Percentiles rank a stretch among this genome's conserved stretches.
These are phyloP conservation scores for Fraxinus anomala DNA, from an alignment of 257 asterid species.

Conservation along the genomic window DNA sequence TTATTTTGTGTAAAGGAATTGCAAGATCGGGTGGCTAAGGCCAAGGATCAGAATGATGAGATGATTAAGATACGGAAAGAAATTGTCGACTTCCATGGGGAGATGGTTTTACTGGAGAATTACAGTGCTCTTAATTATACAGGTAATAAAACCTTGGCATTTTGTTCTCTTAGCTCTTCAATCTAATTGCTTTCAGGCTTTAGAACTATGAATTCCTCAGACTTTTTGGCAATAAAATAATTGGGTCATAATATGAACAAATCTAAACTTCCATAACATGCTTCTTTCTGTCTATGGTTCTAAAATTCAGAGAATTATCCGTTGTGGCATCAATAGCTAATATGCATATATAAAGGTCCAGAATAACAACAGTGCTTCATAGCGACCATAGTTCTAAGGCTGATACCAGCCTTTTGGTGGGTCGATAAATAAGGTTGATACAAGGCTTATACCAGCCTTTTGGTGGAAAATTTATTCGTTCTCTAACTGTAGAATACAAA, in stretches of 20 bases:
- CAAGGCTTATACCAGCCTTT: too few species aligned
- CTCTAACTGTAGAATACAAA: too few species aligned
- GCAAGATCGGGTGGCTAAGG: constrained; percentile 72
- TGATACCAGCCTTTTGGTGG: too few species aligned
- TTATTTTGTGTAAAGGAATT: constrained; percentile 55
- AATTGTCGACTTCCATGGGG: constrained; percentile 91
- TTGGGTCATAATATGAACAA: background rate
- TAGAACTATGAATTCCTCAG: background rate
- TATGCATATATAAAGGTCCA: background rate
- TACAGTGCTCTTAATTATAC: constrained; percentile 93
- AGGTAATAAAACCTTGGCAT: constrained; percentile 39
- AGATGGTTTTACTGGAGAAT: constrained; percentile 93
- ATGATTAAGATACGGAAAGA: constrained; percentile 70
- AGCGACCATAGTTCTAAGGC: background rate
- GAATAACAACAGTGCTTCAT: background rate
- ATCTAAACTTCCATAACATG: background rate
- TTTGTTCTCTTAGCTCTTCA: background rate
- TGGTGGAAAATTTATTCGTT: too few species aligned
- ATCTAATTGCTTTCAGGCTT: background rate
- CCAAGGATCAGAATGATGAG: constrained; percentile 60
- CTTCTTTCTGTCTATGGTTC: background rate
- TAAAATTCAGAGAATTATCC: background rate
- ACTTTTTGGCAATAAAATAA: background rate
- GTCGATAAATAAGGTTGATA: background rate
- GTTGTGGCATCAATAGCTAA: background rate